These are phyloP conservation scores for Gastrolobium bilobum DNA, from an alignment of 306 rosid species.

Conservation along the genomic window DNA sequence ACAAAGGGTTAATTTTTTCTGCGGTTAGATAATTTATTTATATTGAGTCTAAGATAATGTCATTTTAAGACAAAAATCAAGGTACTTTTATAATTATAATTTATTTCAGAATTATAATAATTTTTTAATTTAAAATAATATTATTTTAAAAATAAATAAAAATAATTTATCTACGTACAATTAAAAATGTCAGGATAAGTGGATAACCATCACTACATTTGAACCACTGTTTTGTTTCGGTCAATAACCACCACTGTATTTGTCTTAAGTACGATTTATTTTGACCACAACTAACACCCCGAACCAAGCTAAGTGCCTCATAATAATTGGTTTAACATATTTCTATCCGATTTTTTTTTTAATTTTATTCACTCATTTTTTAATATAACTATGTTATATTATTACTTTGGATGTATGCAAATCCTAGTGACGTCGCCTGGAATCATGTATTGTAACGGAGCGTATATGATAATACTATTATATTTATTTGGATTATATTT, in stretches of 20 bases:
- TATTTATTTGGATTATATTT: neutral
- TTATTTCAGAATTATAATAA: no score
- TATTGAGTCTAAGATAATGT: no score
- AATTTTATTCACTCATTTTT: neutral
- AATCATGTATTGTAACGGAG: neutral
- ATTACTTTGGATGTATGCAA: neutral
- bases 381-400: neutral
- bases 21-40: no score
- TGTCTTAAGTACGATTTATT: neutral
- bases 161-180: no score
- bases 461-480: slow-evolving; percentile 2
- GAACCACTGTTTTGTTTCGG: neutral
- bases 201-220: neutral
- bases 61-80: no score
- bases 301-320: slow-evolving; percentile 1
- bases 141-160: no score
- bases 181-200: no score
- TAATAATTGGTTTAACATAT: neutral
- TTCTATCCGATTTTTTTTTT: neutral
- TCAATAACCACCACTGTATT: neutral
- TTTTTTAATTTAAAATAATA: no score
- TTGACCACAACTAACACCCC: neutral
- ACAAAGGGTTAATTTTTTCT: no score
- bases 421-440: neutral
- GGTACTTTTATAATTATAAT: no score